Base-by-base conservation (phyloP, 1,284 basidiomycete species). In the Hemileia vastatrix region DNA sequence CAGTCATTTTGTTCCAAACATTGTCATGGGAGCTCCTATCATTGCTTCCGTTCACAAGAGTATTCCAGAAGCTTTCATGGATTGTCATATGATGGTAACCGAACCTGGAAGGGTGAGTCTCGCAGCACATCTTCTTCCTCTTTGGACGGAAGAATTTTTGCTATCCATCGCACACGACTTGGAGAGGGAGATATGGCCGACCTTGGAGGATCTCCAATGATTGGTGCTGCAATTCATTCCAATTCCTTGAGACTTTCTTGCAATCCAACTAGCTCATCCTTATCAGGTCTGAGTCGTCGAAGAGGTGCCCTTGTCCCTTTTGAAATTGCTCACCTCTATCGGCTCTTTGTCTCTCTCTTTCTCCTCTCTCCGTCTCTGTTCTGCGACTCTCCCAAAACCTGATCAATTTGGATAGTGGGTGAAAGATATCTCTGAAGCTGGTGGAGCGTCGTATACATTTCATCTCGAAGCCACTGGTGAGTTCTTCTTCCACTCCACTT, bases 31-130 rank as follows among this genome's bases (percentile, higher is more conserved):
- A 62, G 86, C 92, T 27, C 94, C 94, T 2, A 83, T 97, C 57
- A 82, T 98, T 33, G 80, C 86, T 21, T 90, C 85, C 67, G 87
- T 99, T 18, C 81, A 83, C 60, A 92, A 93, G 77, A 84, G 85
- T 53, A 83, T 97, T 19, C 93, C 94, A 3, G 87, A 85, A 63
- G 94, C 96, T 69, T 97, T 93, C 79, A 97, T 99, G 94, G 94
- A 99, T 77, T 96, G 93, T 78, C 94, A 99, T 79, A 98, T 98
- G 95, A 99, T 99, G 94, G 94, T 99, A 15, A 78, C 92, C 0
- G 81, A 96, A 66, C 95, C 95, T 2, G 87, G 88, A 70, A 86
- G 87, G 81, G 92, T 89, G 71, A 33, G 78, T 68, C 6, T 11
- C n/a, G 36, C 43, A 23, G 59, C 43, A 18, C 40, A 15, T 23